A percentile compares a stretch with the other conserved stretches of the same genome.
Conservation (phyloP, 148 eudicot species). For the Euryodendron excelsum region DNA sequence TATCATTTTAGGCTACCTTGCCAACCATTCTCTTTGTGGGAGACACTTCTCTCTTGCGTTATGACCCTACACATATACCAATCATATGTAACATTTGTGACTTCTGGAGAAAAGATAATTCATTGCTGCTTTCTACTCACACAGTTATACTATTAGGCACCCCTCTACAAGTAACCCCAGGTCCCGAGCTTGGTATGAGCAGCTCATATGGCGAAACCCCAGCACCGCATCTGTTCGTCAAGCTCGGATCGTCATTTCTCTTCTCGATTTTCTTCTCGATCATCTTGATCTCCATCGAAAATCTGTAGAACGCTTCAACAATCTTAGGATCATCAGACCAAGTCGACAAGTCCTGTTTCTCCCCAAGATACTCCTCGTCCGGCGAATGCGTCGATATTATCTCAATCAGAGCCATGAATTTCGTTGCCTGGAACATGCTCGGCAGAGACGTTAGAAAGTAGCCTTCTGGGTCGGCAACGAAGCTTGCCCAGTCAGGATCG, state of each 20-base stretch:
- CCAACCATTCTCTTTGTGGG: no score
- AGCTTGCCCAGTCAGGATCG: conserved; percentile 28
- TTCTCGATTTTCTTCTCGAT: conserved; percentile 33
- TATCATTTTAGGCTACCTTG: no score
- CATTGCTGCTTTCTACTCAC: conserved; percentile 9
- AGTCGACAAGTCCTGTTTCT: conserved; percentile 18
- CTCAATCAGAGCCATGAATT: conserved; percentile 28
- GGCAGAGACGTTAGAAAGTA: conserved; percentile 34
- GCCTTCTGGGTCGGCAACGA: conserved; percentile 24
- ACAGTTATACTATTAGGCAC: conserved; percentile 45
- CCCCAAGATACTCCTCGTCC: conserved; percentile 50
- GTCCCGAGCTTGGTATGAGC: conserved; percentile 33
- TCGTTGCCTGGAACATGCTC: conserved; percentile 27
- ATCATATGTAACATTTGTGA: no score
- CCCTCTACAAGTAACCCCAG: conserved; percentile 42
- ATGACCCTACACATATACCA: no score
- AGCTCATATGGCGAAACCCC: conserved; percentile 43
- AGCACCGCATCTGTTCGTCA: conserved; percentile 44
- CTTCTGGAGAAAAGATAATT: no score
- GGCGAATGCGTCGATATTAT: conserved; percentile 36
- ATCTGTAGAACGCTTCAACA: conserved; percentile 26
- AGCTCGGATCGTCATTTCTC: conserved; percentile 28
- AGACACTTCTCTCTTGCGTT: no score
- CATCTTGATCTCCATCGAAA: conserved; percentile 21
- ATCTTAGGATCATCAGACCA: conserved; percentile 33